Percentiles rank a stretch among this genome's conserved stretches.
Conservation (phyloP, 129 eudicot species). For the Gnaphalium uliginosum region DNA sequence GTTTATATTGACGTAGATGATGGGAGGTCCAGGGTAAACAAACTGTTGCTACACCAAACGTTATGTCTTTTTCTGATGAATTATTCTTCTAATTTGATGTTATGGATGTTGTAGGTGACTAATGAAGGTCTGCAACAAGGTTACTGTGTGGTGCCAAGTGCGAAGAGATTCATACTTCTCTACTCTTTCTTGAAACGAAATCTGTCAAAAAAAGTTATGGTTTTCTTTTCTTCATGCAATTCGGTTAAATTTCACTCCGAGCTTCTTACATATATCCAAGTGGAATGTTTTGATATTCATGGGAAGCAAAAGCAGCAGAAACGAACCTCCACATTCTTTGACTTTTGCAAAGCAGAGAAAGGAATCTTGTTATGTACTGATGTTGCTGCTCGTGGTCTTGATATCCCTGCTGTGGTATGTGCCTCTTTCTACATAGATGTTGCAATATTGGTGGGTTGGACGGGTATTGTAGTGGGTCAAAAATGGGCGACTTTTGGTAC, state of each 20-base stretch:
- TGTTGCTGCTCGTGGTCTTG: conserved; percentile 98
- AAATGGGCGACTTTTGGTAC: not conserved
- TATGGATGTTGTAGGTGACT: conserved; percentile 54
- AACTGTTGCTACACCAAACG: not conserved
- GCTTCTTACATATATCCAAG: conserved; percentile 57
- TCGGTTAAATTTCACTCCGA: conserved; percentile 84
- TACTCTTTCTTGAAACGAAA: conserved; percentile 80
- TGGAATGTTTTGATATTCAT: conserved; percentile 74
- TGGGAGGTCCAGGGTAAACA: conserved; percentile 62
- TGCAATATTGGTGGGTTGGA: not conserved
- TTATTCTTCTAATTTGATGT: conserved; percentile 5
- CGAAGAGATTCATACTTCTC: conserved; percentile 71
- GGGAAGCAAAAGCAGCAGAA: conserved; percentile 88
- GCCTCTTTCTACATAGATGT: not conserved
- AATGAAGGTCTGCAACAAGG: conserved; percentile 96
- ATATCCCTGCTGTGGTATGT: conserved; percentile 92
- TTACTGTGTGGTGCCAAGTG: conserved; percentile 76
- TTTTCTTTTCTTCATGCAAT: conserved; percentile 88
- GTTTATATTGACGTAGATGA: conserved; percentile 61
- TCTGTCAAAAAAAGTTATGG: conserved; percentile 82
- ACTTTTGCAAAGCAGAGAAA: conserved; percentile 75
- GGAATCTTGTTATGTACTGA: conserved; percentile 89
- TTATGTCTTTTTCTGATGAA: conserved; percentile 5
- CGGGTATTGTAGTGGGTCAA: not conserved
- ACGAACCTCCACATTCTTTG: conserved; percentile 74